Base-by-base conservation (phyloP, 2,329 filamentous ascomycete species). In the Hansfordia pulvinata region DNA sequence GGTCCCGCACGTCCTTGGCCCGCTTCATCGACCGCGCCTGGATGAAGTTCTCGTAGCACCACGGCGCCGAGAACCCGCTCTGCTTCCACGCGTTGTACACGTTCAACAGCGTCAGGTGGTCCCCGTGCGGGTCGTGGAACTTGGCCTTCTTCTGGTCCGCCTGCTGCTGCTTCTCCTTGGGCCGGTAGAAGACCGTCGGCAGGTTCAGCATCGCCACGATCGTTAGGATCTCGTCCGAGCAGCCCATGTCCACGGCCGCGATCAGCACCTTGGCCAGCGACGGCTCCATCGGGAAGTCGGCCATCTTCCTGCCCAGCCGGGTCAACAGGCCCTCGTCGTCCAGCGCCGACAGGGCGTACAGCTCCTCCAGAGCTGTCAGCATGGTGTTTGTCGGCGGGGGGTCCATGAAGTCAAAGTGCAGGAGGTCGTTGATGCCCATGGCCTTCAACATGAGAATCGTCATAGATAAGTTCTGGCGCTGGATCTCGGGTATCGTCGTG, bases 361-460 rank as follows among this genome's bases (percentile, higher is more conserved):
- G 64, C 47, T 96, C 90, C 54, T 98, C 92, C 4, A 98, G 61
- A 0, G 90, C 90, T 26, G 85, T 93, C 36, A 98, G 68, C 84
- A 96, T 94, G 9, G 90, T 96, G 44, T 96, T 94, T 17, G 90
- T 90, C 0, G 90, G 90, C 1, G 90, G 90, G 0, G 90, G 86
- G 43, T 98, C 90, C 88, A 98, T 96, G 43, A 98, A 98, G 54
- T 96, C 88, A 44, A 98, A 98, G 46, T 93, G 85, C 9, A 98
- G 65, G 2, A 98, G 62, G 46, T 98, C 90, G 46, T 98, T 96
- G 52, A 98, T 96, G 3, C 92, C 90, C 85, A 98, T 96, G 1
- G 90, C 90, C 50, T 98, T 98, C 26, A 98, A 69, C 81, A 94
- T 93, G 24, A 98, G 66, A 50, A 98, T 96, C 0, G 88, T 94